Percentiles rank a stretch among this genome's conserved stretches.
Evolutionary conservation across 1,139 yeast species (phyloP).

Genomic region (Candida buenavistaensis): DNA sequence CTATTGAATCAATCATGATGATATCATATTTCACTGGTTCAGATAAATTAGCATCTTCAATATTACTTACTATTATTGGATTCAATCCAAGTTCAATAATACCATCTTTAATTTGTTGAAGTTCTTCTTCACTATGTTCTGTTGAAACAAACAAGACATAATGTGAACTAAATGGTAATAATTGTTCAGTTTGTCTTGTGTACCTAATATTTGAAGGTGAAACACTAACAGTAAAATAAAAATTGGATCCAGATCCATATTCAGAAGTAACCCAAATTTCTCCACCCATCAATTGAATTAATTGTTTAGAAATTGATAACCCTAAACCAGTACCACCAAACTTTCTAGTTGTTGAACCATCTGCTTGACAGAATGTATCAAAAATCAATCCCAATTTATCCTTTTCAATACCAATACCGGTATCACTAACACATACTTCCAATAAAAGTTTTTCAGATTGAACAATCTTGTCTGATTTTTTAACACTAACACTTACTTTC

Average conservation of each 20-base stretch:
- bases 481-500: conserved; percentile 66
- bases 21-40: conserved; percentile 72
- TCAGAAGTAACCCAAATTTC: conserved; percentile 85
- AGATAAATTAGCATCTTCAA: conserved; percentile 48
- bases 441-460: conserved; percentile 61
- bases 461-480: conserved; percentile 44
- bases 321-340: conserved; percentile 93
- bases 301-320: conserved; percentile 79
- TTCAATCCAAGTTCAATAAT: conserved; percentile 46
- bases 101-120: conserved; percentile 43
- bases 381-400: conserved; percentile 82
- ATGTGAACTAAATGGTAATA: conserved; percentile 73
- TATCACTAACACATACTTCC: conserved; percentile 84
- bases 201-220: conserved; percentile 69
- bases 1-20: conserved; percentile 77
- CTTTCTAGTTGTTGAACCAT: conserved; percentile 87
- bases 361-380: conserved; percentile 90
- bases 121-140: conserved; percentile 54
- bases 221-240: conserved; percentile 76
- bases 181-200: conserved; percentile 64
- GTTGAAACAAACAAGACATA: conserved; percentile 69
- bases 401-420: conserved; percentile 85
- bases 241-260: conserved; percentile 81
- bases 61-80: conserved; percentile 51
- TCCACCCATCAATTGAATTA: conserved; percentile 88